Conservation (phyloP, 176 grass and related monocot species). For the Pontederia crassipes region DNA sequence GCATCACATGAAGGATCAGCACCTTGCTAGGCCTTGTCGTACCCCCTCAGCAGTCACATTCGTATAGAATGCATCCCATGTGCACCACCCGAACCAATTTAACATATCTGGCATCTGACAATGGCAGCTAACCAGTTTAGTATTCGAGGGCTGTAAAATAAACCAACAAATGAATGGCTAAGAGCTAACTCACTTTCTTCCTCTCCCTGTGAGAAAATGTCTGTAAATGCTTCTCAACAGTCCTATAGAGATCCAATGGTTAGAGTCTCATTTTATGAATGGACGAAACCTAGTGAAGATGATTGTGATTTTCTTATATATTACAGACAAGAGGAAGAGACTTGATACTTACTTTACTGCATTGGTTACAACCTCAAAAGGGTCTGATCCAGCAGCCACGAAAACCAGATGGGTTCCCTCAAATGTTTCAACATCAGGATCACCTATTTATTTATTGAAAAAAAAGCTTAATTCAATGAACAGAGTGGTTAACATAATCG, state of each 20-base stretch:
- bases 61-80: slow-evolving; percentile 92
- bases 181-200: slow-evolving; percentile 40
- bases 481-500: not conserved
- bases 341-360: slow-evolving; percentile 52
- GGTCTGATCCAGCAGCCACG: slow-evolving; percentile 49
- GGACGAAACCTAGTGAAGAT: not conserved
- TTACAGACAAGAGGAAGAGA: no score
- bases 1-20: not conserved
- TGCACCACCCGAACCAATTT: slow-evolving; percentile 95
- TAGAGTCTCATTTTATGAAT: no score
- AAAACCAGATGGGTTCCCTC: slow-evolving; percentile 70
- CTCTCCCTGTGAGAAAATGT: slow-evolving; percentile 71
- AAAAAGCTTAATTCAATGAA: not conserved
- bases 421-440: slow-evolving; percentile 57
- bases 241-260: slow-evolving; percentile 17
- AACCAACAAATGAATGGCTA: not conserved
- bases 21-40: slow-evolving; percentile 61
- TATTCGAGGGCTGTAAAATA: slow-evolving; percentile 13
- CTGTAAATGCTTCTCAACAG: slow-evolving; percentile 64
- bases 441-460: slow-evolving; percentile 29
- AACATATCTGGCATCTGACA: slow-evolving; percentile 65
- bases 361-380: slow-evolving; percentile 62
- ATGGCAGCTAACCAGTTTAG: slow-evolving; percentile 3
- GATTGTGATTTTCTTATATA: not conserved
- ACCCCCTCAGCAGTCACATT: slow-evolving; percentile 59